Evolutionary conservation across 2,329 filamentous ascomycete genomes (phyloP), one percentile per base, ranked within the genome.

Genomic region (Penicillium hesseltinei): DNA sequence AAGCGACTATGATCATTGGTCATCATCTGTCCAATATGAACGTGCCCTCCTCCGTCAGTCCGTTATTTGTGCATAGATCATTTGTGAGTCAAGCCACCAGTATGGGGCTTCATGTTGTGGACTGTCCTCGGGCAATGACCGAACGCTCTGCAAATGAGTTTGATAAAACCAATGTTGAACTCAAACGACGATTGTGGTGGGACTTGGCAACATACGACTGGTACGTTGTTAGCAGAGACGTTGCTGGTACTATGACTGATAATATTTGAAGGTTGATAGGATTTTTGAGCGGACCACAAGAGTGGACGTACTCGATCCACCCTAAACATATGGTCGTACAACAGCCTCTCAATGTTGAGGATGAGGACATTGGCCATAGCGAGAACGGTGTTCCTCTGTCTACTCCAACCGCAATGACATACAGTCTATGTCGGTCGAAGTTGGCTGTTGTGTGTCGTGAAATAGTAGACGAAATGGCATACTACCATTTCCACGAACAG

Each of bases 401-500:
- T 3, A 67, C 73, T 15, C 76, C 77, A 9, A 80, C 78, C 0
- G 65, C 67, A 13, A 80, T 79, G 75, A 76, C 77, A 7, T 81
- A 79, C 56, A 76, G 74, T 25, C 64, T 80, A 5, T 69, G 75
- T 35, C 73, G 79, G 0, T 67, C 79, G n/a, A 73, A 71, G 29
- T 62, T 81, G 10, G 73, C 73, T 15, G 67, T 73, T 35, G 62
- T 76, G 4, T 78, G 75, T 44, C 73, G 78, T 3, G 66, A 71
- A 8, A 71, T 80, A 2, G 68, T 76, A 2, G 78, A 81, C 48
- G 59, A 66, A 13, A 69, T 64, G 2, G 67, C 70, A 5, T 54
- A 69, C 10, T 64, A 69, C 15, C 60, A 68, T 38, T 49, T 71
- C 0, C 59, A 66, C 9, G 62, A 67, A 0, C 48, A 64, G 7